A percentile compares a stretch with the other conserved stretches of the same genome.
Evolutionary conservation across 805 yeast genomes (phyloP).

Genomic region (Hanseniaspora occidentalis): DNA sequence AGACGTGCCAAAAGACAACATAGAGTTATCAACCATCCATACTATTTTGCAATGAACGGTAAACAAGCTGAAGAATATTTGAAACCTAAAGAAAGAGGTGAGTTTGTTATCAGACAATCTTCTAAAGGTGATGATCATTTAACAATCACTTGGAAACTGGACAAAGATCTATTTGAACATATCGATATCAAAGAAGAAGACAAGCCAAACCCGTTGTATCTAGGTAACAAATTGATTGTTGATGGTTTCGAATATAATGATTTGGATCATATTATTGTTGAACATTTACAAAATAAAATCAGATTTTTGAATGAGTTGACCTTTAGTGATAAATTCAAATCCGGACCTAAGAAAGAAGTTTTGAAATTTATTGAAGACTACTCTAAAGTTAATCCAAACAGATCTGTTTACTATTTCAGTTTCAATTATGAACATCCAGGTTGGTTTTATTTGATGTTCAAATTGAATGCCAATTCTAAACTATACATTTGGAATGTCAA

Average conservation of each 20-base stretch:
- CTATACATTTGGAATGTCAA: slow-evolving; percentile 82
- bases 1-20: slow-evolving; percentile 51
- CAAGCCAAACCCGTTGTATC: slow-evolving; percentile 46
- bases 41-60: slow-evolving; percentile 71
- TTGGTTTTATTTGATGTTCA: slow-evolving; percentile 81
- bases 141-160: slow-evolving; percentile 94
- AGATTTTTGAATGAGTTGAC: slow-evolving; percentile 74
- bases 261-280: slow-evolving; percentile 83
- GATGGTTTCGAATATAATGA: slow-evolving; percentile 67
- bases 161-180: slow-evolving; percentile 83
- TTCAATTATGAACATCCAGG: slow-evolving; percentile 87
- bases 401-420: slow-evolving; percentile 84
- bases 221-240: slow-evolving; percentile 50
- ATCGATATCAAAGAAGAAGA: slow-evolving; percentile 70
- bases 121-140: slow-evolving; percentile 79
- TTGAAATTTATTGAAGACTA: slow-evolving; percentile 79
- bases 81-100: slow-evolving; percentile 84
- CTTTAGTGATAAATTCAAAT: slow-evolving; percentile 69
- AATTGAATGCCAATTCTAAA: slow-evolving; percentile 56
- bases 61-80: slow-evolving; percentile 87
- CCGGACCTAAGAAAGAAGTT: slow-evolving; percentile 66
- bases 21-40: slow-evolving; percentile 82
- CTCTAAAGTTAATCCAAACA: slow-evolving; percentile 80
- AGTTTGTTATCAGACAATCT: slow-evolving; percentile 87
- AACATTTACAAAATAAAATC: slow-evolving; percentile 75